Base-by-base conservation (phyloP, 129 eudicot species). In the Ambrosia trifida region DNA sequence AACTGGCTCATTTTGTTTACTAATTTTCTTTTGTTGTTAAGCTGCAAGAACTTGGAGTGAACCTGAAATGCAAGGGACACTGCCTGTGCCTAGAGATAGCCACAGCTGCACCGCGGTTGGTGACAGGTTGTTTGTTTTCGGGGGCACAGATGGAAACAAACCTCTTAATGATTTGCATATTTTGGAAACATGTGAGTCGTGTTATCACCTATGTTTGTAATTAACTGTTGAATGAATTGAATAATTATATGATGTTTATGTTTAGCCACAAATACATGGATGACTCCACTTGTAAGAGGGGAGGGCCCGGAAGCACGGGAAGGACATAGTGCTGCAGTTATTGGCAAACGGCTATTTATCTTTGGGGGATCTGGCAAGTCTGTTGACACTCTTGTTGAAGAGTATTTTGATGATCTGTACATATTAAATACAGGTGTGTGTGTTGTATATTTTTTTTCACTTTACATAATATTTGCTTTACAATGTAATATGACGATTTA, bases 361-460 rank as follows among this genome's bases (percentile, higher is more conserved):
- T 95, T 95, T 85, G 99, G 99, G 58, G 99, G 99, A 54, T 90
- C 91, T 38, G 99, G 96, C 51, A 95, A 90, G 77, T 90, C 89
- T 66, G 80, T 73, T 7, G 76, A 75, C 45, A 69, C 80, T 74
- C 76, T 77, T 5, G 72, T 79, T 60, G 97, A 95, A 74, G 86
- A 80, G 80, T 90, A 87, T 74, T 95, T 84, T 70, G 95, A 95
- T 78, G 94, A 95, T 83, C 81, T 95, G n/a, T 90, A 90, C 88
- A 90, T 88, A 58, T 69, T 95, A 44, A 84, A 95, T 78, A 95
- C 96, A 28, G 99, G 99, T 88, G 59, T 65, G 78, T 24, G 17
- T 64, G 24, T 40, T 41, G 49, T 3, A 9, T 28, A 3, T 30
- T 28, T 54, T 31, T 36, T 66, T 79, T n/a, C 31, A 16, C 6